Evolutionary conservation across 768 basidiomycete genomes (phyloP).

Genomic region (Phallus indusiatus): DNA sequence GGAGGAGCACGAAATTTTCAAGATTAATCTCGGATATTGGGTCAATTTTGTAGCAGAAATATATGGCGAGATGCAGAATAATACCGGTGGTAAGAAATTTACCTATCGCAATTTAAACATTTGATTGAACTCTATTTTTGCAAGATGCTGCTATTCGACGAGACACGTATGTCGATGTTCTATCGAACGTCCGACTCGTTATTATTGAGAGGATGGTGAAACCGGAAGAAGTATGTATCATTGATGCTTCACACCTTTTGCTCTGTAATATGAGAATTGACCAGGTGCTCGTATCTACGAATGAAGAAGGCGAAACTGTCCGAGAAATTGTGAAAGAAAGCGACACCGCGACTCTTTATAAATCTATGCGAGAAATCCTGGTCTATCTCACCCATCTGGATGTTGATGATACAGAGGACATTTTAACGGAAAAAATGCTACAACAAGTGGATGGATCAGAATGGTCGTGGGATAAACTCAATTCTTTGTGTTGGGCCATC

Average conservation of each 20-base stretch:
- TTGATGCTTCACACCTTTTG: neutral
- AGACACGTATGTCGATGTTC: conserved; percentile 91
- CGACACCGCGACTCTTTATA: conserved; percentile 98
- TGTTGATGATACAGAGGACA: conserved; percentile 91
- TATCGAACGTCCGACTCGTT: conserved; percentile 88
- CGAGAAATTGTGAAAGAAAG: conserved; percentile 98
- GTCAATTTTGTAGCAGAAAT: conserved; percentile 89
- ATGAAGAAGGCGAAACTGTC: conserved; percentile 99
- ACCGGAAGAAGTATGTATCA: conserved; percentile 78
- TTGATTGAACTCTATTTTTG: conserved; percentile 59
- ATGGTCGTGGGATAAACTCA: conserved; percentile 99
- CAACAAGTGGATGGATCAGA: conserved; percentile 97
- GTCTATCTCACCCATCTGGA: conserved; percentile 98
- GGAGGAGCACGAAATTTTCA: conserved; percentile 98
- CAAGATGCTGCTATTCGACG: conserved; percentile 77
- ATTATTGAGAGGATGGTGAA: conserved; percentile 99
- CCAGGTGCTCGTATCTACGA: conserved; percentile 95
- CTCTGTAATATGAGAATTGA: neutral
- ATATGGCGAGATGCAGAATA: conserved; percentile 91
- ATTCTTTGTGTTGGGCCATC: conserved; percentile 99
- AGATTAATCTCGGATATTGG: conserved; percentile 99
- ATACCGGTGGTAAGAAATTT: conserved; percentile 81
- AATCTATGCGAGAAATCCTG: conserved; percentile 94
- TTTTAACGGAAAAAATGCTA: conserved; percentile 92
- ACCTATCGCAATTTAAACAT: conserved; percentile 79